Evolutionary conservation across 768 basidiomycete species (phyloP).

Genomic region (Scleroderma citrinum): DNA sequence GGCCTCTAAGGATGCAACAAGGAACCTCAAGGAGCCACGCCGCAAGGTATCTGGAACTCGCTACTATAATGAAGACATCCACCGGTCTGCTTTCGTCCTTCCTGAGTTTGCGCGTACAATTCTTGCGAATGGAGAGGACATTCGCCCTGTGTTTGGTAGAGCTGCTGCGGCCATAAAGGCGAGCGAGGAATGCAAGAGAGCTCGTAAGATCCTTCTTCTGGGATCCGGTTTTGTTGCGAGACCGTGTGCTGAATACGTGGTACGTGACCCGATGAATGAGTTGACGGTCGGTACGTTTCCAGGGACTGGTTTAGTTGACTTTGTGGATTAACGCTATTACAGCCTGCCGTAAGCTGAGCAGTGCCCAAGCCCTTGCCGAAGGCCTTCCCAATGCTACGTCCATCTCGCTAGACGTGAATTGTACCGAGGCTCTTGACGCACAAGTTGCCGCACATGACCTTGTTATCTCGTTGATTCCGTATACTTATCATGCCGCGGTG

Average conservation of each 20-base stretch:
- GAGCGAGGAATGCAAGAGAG: slow-evolving; percentile 42
- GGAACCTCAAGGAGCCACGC: slow-evolving; percentile 68
- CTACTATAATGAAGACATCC: slow-evolving; percentile 84
- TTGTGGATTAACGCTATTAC: background rate
- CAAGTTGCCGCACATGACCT: slow-evolving; percentile 84
- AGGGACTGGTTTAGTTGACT: slow-evolving; percentile 2
- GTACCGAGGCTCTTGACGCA: slow-evolving; percentile 65
- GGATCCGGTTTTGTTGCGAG: slow-evolving; percentile 94
- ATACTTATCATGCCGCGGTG: slow-evolving; percentile 83
- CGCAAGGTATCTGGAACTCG: slow-evolving; percentile 63
- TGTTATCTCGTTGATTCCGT: slow-evolving; percentile 95
- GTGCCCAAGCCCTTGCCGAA: slow-evolving; percentile 62
- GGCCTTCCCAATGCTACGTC: slow-evolving; percentile 67
- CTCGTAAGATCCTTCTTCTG: slow-evolving; percentile 68
- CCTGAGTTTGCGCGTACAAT: slow-evolving; percentile 85
- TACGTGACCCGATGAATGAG: slow-evolving; percentile 70
- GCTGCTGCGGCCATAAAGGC: slow-evolving; percentile 41
- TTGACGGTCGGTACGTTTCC: slow-evolving; percentile 70
- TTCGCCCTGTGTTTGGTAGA: slow-evolving; percentile 73
- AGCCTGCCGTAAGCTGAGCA: slow-evolving; percentile 86
- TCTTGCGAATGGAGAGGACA: slow-evolving; percentile 65
- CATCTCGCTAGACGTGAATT: slow-evolving; percentile 76
- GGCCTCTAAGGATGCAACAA: slow-evolving; percentile 68
- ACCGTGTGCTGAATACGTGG: slow-evolving; percentile 94
- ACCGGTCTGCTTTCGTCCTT: slow-evolving; percentile 78